Percentiles rank a stretch among this genome's conserved stretches.
Evolutionary conservation across 257 asterid species (phyloP).

Genomic region (Plantago ovata): DNA sequence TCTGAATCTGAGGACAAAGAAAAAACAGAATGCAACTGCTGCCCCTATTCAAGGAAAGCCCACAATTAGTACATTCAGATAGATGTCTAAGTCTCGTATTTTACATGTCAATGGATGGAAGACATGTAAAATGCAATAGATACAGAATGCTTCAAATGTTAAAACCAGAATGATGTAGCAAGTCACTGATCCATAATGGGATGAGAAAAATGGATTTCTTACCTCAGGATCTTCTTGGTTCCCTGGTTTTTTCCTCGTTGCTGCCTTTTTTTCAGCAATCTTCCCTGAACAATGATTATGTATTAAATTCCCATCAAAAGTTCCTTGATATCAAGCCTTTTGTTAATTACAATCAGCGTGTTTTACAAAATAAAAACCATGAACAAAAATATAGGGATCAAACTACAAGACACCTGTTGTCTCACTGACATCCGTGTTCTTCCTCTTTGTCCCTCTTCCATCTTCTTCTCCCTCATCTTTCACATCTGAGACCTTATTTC

Average conservation of each 20-base stretch:
- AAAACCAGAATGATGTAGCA: neutral
- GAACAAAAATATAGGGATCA: neutral
- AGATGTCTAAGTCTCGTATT: neutral
- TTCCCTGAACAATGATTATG: conserved; percentile 36
- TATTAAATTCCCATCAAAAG: conserved; percentile 3
- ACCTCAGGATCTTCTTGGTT: conserved; percentile 35
- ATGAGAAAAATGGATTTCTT: conserved; percentile 25
- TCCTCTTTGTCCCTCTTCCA: conserved; percentile 38
- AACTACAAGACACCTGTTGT: conserved; percentile 29
- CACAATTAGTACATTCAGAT: neutral
- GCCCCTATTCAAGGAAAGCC: conserved; percentile 38
- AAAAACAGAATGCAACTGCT: conserved; percentile 36
- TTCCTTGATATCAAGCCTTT: too few species aligned
- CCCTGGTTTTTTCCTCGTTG: conserved; percentile 23
- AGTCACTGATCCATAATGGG: neutral
- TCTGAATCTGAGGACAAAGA: conserved; percentile 73
- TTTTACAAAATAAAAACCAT: too few species aligned
- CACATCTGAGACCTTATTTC: conserved; percentile 9
- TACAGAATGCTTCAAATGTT: neutral
- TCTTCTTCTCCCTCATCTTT: conserved; percentile 25
- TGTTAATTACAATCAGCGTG: too few species aligned
- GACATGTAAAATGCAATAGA: neutral
- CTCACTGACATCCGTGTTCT: conserved; percentile 25
- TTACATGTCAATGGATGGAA: neutral
- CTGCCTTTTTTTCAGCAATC: conserved; percentile 22